Conservation (phyloP, 2,329 filamentous ascomycete genomes). For the Aspergillus ibericus region DNA sequence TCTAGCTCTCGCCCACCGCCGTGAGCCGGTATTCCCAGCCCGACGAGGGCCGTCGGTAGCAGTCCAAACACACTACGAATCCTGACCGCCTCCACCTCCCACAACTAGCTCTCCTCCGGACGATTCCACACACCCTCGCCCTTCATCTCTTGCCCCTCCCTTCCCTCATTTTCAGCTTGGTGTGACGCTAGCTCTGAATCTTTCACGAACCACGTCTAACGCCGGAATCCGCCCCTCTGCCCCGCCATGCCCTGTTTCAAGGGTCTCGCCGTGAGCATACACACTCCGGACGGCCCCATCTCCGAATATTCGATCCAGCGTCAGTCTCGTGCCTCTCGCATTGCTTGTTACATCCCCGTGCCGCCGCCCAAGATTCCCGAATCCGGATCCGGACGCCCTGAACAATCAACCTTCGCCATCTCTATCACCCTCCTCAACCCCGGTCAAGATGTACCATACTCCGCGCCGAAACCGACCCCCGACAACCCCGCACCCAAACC, state of each 20-base stretch:
- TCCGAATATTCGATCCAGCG: constrained; percentile 94
- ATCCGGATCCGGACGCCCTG: constrained; percentile 70
- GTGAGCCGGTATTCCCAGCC: not conserved
- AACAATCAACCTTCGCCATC: constrained; percentile 95
- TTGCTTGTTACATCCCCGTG: constrained; percentile 96
- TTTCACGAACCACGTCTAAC: not conserved
- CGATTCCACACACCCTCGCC: constrained; percentile 2
- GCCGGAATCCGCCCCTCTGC: not conserved
- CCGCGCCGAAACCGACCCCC: constrained; percentile 75
- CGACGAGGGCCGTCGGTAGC: constrained; percentile 8
- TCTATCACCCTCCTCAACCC: constrained; percentile 94
- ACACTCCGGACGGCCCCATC: constrained; percentile 75
- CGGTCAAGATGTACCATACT: constrained; percentile 86
- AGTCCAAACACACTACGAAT: constrained; percentile 11
- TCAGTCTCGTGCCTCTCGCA: constrained; percentile 84
- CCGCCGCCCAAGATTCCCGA: constrained; percentile 78
- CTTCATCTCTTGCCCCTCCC: constrained; percentile 1
- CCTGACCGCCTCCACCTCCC: constrained; percentile 30
- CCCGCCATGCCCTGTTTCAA: constrained; percentile 89
- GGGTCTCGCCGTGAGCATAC: constrained; percentile 96
- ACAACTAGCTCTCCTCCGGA: constrained; percentile 14
- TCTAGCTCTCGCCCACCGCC: not conserved
- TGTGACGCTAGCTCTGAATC: not conserved
- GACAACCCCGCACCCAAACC: constrained; percentile 78
- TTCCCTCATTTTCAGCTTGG: not conserved